Evolutionary conservation across 768 basidiomycete species (phyloP).

Genomic region (Lactifluus echinatus): DNA sequence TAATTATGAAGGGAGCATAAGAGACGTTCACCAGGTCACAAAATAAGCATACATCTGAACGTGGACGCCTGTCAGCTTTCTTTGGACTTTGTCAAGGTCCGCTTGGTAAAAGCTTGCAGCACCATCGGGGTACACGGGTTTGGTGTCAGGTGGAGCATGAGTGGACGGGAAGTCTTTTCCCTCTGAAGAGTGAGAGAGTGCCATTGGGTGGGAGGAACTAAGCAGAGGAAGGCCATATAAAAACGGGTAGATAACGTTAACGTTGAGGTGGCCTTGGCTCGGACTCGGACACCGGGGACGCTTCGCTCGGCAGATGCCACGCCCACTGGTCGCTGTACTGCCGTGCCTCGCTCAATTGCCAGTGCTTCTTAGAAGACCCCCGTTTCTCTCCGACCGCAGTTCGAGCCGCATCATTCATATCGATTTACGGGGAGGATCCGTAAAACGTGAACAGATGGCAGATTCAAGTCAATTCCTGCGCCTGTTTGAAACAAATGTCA

Average conservation of each 20-base stretch:
- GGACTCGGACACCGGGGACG: no score
- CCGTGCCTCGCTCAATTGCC: background rate
- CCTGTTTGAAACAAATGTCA: background rate
- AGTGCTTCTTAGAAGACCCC: background rate
- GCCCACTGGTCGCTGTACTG: background rate
- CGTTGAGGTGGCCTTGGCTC: no score
- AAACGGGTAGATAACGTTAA: background rate
- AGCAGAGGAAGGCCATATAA: background rate
- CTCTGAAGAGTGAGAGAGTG: background rate
- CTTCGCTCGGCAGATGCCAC: background rate
- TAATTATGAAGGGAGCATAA: background rate
- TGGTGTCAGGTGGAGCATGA: background rate
- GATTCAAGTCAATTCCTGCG: background rate
- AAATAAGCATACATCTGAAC: slow-evolving; percentile 15
- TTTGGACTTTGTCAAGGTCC: slow-evolving; percentile 13
- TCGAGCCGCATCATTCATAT: no score
- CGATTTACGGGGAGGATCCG: background rate
- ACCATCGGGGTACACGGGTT: background rate
- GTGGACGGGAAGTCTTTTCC: background rate
- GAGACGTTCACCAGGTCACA: background rate
- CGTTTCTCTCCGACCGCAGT: background rate
- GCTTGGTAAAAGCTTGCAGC: slow-evolving; percentile 8
- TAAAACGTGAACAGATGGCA: background rate
- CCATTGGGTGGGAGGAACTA: background rate
- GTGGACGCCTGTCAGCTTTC: slow-evolving; percentile 13